These are phyloP conservation scores for Chlorophyllum brunneum DNA, from an alignment of 768 basidiomycete species.

Conservation along the genomic window DNA sequence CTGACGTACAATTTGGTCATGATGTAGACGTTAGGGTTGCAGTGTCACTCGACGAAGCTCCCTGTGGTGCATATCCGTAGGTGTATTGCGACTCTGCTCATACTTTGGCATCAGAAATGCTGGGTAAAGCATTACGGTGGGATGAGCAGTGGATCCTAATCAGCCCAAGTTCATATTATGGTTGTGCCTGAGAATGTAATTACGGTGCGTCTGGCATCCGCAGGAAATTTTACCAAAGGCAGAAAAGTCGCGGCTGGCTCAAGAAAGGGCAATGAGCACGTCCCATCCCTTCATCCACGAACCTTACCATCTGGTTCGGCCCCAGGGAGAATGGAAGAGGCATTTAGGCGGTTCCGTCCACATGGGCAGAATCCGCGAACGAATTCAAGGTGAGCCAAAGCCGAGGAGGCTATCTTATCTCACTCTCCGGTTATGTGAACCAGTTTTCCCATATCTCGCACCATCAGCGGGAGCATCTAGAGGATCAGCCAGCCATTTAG, in stretches of 20 bases:
- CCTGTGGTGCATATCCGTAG: neutral
- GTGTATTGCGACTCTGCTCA: neutral
- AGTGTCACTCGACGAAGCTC: neutral
- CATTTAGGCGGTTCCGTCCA: neutral
- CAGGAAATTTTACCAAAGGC: no score
- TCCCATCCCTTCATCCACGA: neutral
- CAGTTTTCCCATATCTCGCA: neutral
- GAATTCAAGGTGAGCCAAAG: neutral
- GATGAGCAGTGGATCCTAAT: neutral
- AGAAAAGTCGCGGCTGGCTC: no score
- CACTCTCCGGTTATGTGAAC: neutral
- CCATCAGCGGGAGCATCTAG: neutral
- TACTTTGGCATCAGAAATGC: neutral
- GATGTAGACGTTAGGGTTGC: neutral
- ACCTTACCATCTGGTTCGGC: neutral
- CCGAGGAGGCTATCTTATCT: neutral
- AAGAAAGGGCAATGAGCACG: no score
- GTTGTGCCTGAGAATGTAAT: neutral
- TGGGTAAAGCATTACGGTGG: neutral
- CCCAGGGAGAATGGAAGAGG: conserved; percentile 1
- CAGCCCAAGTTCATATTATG: neutral
- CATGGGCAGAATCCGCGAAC: neutral
- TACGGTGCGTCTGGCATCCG: no score
- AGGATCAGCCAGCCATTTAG: neutral
- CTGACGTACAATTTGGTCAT: conserved; percentile 10